Conservation (phyloP, 2,329 filamentous ascomycete genomes). For the Penicillium sp. region DNA sequence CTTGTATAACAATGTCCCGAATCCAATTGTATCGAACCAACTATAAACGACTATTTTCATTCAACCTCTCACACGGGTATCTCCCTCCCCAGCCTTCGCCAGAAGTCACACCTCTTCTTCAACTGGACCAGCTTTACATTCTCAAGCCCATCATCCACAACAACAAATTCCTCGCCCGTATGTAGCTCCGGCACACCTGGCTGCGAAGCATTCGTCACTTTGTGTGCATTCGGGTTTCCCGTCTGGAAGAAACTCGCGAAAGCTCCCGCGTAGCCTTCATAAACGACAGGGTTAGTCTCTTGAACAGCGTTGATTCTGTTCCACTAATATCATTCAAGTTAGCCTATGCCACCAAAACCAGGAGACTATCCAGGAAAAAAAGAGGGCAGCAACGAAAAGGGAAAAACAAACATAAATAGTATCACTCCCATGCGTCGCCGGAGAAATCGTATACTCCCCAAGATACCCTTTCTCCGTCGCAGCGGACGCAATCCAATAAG, state of each 20-base stretch:
- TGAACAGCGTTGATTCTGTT: constrained; percentile 56
- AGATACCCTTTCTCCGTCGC: constrained; percentile 51
- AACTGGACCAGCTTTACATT: constrained; percentile 42
- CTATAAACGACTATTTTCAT: neutral
- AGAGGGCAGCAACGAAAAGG: neutral
- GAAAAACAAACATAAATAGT: constrained; percentile 50
- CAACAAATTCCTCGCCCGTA: constrained; percentile 51
- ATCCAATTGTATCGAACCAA: neutral
- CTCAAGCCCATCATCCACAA: constrained; percentile 48
- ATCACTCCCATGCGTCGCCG: constrained; percentile 60
- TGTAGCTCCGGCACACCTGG: constrained; percentile 45
- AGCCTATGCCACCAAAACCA: neutral
- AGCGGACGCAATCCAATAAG: constrained; percentile 54
- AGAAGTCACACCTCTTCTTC: constrained; percentile 53
- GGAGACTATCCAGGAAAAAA: no score
- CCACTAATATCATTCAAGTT: constrained; percentile 45
- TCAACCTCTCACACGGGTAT: constrained; percentile 44
- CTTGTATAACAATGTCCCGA: neutral
- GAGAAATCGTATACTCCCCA: constrained; percentile 59
- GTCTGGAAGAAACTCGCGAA: constrained; percentile 61
- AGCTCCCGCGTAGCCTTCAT: constrained; percentile 57
- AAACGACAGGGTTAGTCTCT: constrained; percentile 52
- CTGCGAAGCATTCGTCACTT: constrained; percentile 49
- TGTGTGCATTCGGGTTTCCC: constrained; percentile 57
- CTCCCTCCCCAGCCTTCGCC: constrained; percentile 47